Conservation (phyloP, 2,329 filamentous ascomycete species). For the Cladorrhinum sp. region DNA sequence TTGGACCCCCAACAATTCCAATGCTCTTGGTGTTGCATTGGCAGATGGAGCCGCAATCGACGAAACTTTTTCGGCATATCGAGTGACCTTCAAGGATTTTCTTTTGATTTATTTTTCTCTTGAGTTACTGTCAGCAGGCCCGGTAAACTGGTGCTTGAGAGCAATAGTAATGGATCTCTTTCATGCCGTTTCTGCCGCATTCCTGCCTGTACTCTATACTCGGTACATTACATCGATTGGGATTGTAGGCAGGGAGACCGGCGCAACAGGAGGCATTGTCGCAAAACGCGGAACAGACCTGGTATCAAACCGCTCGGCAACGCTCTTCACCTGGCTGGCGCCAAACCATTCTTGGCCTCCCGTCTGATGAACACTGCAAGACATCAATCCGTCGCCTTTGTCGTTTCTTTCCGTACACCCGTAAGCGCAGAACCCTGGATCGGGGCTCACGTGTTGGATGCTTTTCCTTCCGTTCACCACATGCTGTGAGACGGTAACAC, state of each 20-base stretch:
- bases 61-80: background rate
- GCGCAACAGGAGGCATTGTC: background rate
- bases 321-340: background rate
- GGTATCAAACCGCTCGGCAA: background rate
- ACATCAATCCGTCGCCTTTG: background rate
- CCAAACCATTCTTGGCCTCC: background rate
- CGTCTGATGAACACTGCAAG: background rate
- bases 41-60: constrained; percentile 6
- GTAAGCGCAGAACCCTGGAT: background rate
- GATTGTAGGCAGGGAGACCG: background rate
- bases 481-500: background rate
- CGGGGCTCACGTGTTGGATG: background rate
- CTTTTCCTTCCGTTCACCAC: background rate
- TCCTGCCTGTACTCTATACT: background rate
- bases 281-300: background rate
- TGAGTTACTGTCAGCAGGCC: constrained; percentile 1
- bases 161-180: no score
- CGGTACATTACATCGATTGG: background rate
- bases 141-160: background rate
- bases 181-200: constrained; percentile 4
- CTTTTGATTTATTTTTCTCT: background rate
- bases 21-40: background rate
- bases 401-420: background rate
- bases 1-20: background rate
- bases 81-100: background rate